Evolutionary conservation across 2,329 filamentous ascomycete species (phyloP).

Genomic region (Periconia macrospinosa): DNA sequence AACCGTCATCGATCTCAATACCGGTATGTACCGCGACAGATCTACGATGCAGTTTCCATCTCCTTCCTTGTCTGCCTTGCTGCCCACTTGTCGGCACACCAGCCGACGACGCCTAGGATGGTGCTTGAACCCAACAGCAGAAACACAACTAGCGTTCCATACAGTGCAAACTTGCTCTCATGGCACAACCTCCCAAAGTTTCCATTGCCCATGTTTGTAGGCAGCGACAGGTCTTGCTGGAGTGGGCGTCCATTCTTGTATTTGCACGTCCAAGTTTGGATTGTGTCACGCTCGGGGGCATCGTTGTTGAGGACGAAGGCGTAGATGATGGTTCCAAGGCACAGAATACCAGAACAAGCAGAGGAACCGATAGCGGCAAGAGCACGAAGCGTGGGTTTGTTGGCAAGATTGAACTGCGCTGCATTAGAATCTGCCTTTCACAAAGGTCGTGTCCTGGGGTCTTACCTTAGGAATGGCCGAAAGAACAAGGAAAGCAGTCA

Average conservation of each 20-base stretch:
- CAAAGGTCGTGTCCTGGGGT: neutral
- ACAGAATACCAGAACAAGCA: slow-evolving; percentile 41
- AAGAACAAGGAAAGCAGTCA: slow-evolving; percentile 36
- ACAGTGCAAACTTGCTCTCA: slow-evolving; percentile 50
- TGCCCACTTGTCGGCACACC: slow-evolving; percentile 42
- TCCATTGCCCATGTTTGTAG: slow-evolving; percentile 34
- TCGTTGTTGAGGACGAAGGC: slow-evolving; percentile 41
- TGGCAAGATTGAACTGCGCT: slow-evolving; percentile 34
- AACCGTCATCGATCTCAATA: no score
- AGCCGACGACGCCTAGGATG: slow-evolving; percentile 36
- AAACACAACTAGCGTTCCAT: slow-evolving; percentile 46
- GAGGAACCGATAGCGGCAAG: slow-evolving; percentile 40
- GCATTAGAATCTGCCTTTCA: slow-evolving; percentile 3
- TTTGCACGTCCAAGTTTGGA: slow-evolving; percentile 46
- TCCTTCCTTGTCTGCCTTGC: slow-evolving; percentile 37
- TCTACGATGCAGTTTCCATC: slow-evolving; percentile 21
- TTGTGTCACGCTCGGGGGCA: slow-evolving; percentile 38
- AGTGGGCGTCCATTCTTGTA: slow-evolving; percentile 33
- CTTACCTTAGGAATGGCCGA: slow-evolving; percentile 40
- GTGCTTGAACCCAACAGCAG: slow-evolving; percentile 40
- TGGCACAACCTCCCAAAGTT: slow-evolving; percentile 45
- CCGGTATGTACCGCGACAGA: neutral
- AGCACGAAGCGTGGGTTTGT: slow-evolving; percentile 43
- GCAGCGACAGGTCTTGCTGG: slow-evolving; percentile 23
- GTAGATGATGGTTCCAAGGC: slow-evolving; percentile 46